Evolutionary conservation across 768 basidiomycete genomes (phyloP), one percentile per base, ranked within the genome.

Genomic region (Suillus subaureus): DNA sequence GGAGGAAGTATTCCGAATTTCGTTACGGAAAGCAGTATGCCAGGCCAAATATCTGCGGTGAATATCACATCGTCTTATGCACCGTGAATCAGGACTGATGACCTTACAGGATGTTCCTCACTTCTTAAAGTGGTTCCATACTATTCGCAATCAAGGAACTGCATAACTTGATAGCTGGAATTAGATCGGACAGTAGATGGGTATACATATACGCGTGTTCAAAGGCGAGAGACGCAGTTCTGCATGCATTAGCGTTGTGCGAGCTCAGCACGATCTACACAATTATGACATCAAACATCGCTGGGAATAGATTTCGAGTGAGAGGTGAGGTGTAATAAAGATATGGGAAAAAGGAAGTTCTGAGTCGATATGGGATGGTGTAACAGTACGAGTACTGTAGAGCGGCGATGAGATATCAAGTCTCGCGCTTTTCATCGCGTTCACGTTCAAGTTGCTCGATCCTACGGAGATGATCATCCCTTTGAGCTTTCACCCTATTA

Each of bases 1-100:
- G 90, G 89, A 31, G 92, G 92, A 28, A 82, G 74, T 61, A 88
- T 93, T 52, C 91, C 91, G 1, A 77, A 79, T 18, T 90, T 89
- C 67, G 64, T 93, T 65, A 83, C 84, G 4, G 89, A 92, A 67
- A 80, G 75, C 64, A 83, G 82, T 37, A 84, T 93, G 83, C 79
- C 85, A 4, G 80, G 87, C 65, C 83, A 84, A 69, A 90, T 93
- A 64, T 82, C 89, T 15, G 78, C 83, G 68, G 91, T 91, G 74
- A 33, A 62, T 11, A 8, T 52, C 0, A 23, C 31, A 45, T 23
- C 61, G 23, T 21, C 33, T 15, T 26, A 54, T 49, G 8, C 42
- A 54, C 47, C 45, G 16, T 40, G 47, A 26, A 26, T 61, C 54
- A 16, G 3, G 21, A 40, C 64, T 66, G 51, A 70, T 66, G 54